Conservation (phyloP, 2,329 filamentous ascomycete species). For the Colletotrichum sp. region DNA sequence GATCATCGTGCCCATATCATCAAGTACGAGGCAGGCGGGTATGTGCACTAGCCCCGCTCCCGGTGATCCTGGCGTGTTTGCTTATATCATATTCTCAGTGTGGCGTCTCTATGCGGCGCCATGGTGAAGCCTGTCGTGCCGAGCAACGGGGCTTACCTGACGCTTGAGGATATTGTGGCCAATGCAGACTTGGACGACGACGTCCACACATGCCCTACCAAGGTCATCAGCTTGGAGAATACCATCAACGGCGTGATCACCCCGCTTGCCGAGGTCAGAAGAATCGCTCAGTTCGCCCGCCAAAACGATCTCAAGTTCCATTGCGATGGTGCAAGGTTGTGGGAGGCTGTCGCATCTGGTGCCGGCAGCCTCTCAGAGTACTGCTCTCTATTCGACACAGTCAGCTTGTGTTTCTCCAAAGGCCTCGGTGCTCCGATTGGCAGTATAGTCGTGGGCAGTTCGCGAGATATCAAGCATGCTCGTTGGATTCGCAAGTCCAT, state of each 20-base stretch:
- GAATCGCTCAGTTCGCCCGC: conserved; percentile 74
- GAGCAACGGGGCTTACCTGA: conserved; percentile 74
- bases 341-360: conserved; percentile 79
- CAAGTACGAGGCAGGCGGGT: conserved; percentile 68
- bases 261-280: conserved; percentile 73
- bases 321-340: conserved; percentile 80
- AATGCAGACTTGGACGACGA: conserved; percentile 70
- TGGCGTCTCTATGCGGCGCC: conserved; percentile 74
- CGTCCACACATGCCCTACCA: conserved; percentile 80
- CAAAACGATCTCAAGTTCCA: conserved; percentile 71
- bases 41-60: conserved; percentile 24
- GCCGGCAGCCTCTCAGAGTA: conserved; percentile 72
- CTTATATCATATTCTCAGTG: conserved; percentile 50
- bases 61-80: background rate
- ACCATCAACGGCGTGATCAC: conserved; percentile 81
- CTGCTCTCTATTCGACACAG: conserved; percentile 72
- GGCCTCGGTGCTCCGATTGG: conserved; percentile 83
- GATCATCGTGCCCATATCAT: conserved; percentile 82
- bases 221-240: conserved; percentile 84
- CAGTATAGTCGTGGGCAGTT: conserved; percentile 69
- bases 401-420: conserved; percentile 83
- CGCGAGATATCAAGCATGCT: conserved; percentile 39
- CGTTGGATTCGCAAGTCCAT: conserved; percentile 69
- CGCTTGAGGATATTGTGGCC: conserved; percentile 75
- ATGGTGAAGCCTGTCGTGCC: conserved; percentile 71